Base-by-base conservation (phyloP, 306 rosid genomes). In the Quercus robur region DNA sequence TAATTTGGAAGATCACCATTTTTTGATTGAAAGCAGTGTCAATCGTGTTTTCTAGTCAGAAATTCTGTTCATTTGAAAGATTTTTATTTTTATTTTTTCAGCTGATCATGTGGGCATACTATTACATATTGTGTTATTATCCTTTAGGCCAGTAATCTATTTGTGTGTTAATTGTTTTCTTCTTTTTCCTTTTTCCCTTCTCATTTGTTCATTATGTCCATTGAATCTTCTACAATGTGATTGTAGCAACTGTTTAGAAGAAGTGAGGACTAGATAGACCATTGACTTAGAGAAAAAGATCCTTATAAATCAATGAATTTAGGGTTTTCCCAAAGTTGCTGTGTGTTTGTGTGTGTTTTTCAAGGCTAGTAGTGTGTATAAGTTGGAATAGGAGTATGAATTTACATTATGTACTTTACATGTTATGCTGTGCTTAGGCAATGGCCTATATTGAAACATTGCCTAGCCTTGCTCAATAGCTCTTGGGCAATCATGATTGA, bases 401-500 rank as follows among this genome's bases (percentile, higher is more conserved):
- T 68, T 41, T 31, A 64, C 21, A 17, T 7, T 31, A 66, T 64
- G 44, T 23, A 17, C 6, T 0, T 64, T 64, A 30, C 3, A 18
- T 41, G 11, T 30, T 66, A 8, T 31, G 20, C 4, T 66, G 12
- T 30, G 12, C 14, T 30, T 12, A 30, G 72, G 52, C 18, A 33
- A 4, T 25, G 25, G 17, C 67, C 67, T 61, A 61, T 11, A 70
- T 35, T 31, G 66, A 51, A 64, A 35, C 73, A 28, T 13, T 18
- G 71, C 68, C 44, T 62, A 19, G 38, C 77, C 21, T 3, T 20
- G 73, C n/a, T 35, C 56, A n/a, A 73, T 38, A 59, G n/a, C 73
- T 74, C 75, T 56, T 73, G 71, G 33, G 15, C 78, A 64, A 56
- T 51, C 71, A 25, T 44, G 62, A 19, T 84, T 54, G 56, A 80